Evolutionary conservation across 1,284 basidiomycete species (phyloP).

Genomic region (Ganoderma resinaceum): DNA sequence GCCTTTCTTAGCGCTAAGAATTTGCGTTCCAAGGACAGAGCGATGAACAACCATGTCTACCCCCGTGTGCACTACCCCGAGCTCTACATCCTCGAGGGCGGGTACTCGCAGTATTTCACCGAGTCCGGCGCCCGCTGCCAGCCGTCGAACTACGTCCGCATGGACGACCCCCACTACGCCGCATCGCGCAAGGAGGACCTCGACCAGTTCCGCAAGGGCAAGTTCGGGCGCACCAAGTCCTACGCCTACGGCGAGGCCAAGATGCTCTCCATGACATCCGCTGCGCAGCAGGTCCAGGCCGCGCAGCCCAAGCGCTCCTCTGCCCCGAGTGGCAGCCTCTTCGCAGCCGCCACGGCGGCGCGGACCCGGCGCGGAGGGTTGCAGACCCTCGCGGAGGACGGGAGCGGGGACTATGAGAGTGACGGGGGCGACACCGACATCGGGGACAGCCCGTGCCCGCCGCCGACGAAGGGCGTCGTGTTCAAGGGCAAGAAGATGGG

Average conservation of each 20-base stretch:
- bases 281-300: slow-evolving; percentile 33
- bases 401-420: slow-evolving; percentile 56
- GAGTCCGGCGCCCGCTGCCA: slow-evolving; percentile 74
- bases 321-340: slow-evolving; percentile 60
- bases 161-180: slow-evolving; percentile 92
- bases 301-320: slow-evolving; percentile 65
- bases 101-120: slow-evolving; percentile 90
- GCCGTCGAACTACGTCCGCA: slow-evolving; percentile 85
- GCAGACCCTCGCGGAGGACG: slow-evolving; percentile 71
- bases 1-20: slow-evolving; percentile 78
- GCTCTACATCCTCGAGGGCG: slow-evolving; percentile 96
- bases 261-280: slow-evolving; percentile 39
- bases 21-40: slow-evolving; percentile 89
- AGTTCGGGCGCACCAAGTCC: slow-evolving; percentile 86
- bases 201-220: slow-evolving; percentile 90
- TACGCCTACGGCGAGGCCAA: slow-evolving; percentile 86
- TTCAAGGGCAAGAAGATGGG: slow-evolving; percentile 62
- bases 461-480: slow-evolving; percentile 61
- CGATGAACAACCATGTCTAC: slow-evolving; percentile 87
- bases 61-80: slow-evolving; percentile 97
- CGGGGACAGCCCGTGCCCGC: slow-evolving; percentile 83
- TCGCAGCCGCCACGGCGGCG: slow-evolving; percentile 71
- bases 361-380: slow-evolving; percentile 62
- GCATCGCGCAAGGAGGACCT: slow-evolving; percentile 84
- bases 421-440: slow-evolving; percentile 80